Percentiles rank a stretch among this genome's conserved stretches.
These are phyloP conservation scores for Gilbertella persicaria DNA, from an alignment of 371 early-diverging fungal genomes.

Conservation along the genomic window DNA sequence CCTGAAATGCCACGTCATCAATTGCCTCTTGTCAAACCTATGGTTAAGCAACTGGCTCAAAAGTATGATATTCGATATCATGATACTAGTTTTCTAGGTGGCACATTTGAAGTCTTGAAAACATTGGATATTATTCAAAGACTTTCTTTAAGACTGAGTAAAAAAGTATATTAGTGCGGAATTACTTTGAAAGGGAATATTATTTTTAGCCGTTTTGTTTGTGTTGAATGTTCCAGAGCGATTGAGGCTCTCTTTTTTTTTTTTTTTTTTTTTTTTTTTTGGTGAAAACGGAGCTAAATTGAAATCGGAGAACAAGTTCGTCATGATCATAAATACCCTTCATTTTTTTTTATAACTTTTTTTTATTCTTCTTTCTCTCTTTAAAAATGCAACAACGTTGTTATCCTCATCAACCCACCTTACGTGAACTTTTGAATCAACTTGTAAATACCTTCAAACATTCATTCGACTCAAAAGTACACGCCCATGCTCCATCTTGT, in stretches of 20 bases:
- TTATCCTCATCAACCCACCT: not conserved
- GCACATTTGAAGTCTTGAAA: conserved; percentile 69
- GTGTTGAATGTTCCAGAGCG: too few species aligned
- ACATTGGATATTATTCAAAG: conserved; percentile 61
- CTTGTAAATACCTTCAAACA: conserved; percentile 10
- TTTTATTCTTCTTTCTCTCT: not conserved
- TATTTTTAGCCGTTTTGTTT: too few species aligned
- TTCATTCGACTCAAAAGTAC: conserved; percentile 2
- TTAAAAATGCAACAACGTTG: not conserved
- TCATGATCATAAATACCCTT: not conserved
- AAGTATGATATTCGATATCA: conserved; percentile 74
- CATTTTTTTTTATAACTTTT: not conserved
- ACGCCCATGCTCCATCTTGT: not conserved
- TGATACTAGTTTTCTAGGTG: conserved; percentile 62
- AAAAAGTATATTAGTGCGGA: conserved; percentile 37
- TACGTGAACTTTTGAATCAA: conserved; percentile 5
- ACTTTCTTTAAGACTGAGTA: conserved; percentile 49
- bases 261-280: too few species aligned
- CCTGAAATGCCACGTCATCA: conserved; percentile 81
- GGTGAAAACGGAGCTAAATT: not conserved
- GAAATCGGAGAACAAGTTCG: not conserved
- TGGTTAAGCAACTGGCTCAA: conserved; percentile 66
- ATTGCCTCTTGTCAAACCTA: conserved; percentile 61
- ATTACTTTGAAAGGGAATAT: too few species aligned
- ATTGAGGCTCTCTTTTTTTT: too few species aligned